A percentile compares a stretch with the other conserved stretches of the same genome.
Evolutionary conservation across 2,329 filamentous ascomycete genomes (phyloP).

Genomic region (Mycocentrospora acerina): DNA sequence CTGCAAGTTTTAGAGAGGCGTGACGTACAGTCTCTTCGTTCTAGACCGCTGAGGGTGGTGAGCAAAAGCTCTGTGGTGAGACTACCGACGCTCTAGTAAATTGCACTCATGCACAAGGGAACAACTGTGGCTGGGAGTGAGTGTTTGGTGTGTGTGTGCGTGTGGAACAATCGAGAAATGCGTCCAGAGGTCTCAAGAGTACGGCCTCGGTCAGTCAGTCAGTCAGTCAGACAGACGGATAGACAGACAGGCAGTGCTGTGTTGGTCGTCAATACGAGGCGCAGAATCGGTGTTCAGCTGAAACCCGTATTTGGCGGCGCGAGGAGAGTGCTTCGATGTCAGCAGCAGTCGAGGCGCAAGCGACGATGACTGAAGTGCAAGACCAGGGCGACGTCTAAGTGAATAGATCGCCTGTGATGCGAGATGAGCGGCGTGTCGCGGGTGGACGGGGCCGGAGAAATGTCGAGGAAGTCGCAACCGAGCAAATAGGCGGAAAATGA

Average conservation of each 20-base stretch:
- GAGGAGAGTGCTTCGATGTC: slow-evolving; percentile 12
- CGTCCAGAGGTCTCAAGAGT: slow-evolving; percentile 27
- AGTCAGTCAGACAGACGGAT: too few relatives aligned
- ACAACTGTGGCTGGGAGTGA: slow-evolving; percentile 15
- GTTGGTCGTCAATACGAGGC: slow-evolving; percentile 11
- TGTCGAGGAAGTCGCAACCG: slow-evolving; percentile 13
- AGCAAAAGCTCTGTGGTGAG: slow-evolving; percentile 41
- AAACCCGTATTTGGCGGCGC: slow-evolving; percentile 16
- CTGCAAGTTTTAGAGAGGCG: slow-evolving; percentile 4
- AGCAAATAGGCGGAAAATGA: slow-evolving; percentile 3
- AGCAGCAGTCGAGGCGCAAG: slow-evolving; percentile 8
- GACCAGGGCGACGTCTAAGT: slow-evolving; percentile 41
- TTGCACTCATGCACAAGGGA: slow-evolving; percentile 41
- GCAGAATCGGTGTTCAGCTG: slow-evolving; percentile 14
- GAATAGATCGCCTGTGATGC: slow-evolving; percentile 42
- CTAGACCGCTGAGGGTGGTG: slow-evolving; percentile 31
- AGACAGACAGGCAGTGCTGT: slow-evolving; percentile 22
- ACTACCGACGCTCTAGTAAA: slow-evolving; percentile 35
- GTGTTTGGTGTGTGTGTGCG: slow-evolving; percentile 19
- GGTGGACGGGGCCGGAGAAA: slow-evolving; percentile 9
- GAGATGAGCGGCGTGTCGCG: slow-evolving; percentile 16
- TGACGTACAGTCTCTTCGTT: slow-evolving; percentile 44
- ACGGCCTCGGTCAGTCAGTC: slow-evolving; percentile 21
- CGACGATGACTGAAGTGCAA: slow-evolving; percentile 20
- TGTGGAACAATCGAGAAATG: slow-evolving; percentile 20